Conservation (phyloP, 176 grass and related monocot species). For the Pharus latifolius region DNA sequence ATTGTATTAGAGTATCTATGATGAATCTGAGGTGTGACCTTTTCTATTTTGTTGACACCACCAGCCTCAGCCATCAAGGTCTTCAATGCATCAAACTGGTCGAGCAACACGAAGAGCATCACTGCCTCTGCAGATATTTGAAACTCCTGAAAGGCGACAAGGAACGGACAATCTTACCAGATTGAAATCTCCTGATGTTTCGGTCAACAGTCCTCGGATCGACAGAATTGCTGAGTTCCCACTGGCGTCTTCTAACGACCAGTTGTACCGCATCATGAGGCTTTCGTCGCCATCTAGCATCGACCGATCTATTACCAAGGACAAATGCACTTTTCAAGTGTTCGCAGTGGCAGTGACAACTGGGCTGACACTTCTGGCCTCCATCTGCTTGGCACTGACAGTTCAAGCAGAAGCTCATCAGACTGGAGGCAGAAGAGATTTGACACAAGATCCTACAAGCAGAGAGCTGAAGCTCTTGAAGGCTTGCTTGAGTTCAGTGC, state of each 20-base stretch:
- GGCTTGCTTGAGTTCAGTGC: conserved; percentile 96
- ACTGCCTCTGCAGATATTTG: conserved; percentile 27
- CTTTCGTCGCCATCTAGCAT: conserved; percentile 1
- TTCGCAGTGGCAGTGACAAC: conserved; percentile 26
- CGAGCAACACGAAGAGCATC: conserved; percentile 41
- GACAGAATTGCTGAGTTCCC: conserved; percentile 84
- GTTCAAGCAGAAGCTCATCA: conserved; percentile 38
- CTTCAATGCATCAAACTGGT: background rate
- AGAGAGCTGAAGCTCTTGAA: conserved; percentile 82
- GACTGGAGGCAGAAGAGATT: conserved; percentile 65
- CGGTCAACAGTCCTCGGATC: conserved; percentile 80
- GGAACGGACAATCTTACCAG: conserved; percentile 18
- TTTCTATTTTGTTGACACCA: background rate
- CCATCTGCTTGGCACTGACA: conserved; percentile 19
- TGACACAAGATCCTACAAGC: conserved; percentile 58
- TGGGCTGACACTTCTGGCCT: background rate
- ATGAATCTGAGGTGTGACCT: background rate
- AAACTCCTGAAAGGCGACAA: conserved; percentile 16
- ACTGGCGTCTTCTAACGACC: conserved; percentile 52
- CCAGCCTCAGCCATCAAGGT: conserved; percentile 5
- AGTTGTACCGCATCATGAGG: conserved; percentile 21
- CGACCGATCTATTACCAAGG: conserved; percentile 80
- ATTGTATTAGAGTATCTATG: background rate
- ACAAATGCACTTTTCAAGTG: conserved; percentile 86
- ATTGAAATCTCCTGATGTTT: conserved; percentile 73